Base-by-base conservation (phyloP, 192 early-diverging fungal genomes). In the Podila epigama region DNA sequence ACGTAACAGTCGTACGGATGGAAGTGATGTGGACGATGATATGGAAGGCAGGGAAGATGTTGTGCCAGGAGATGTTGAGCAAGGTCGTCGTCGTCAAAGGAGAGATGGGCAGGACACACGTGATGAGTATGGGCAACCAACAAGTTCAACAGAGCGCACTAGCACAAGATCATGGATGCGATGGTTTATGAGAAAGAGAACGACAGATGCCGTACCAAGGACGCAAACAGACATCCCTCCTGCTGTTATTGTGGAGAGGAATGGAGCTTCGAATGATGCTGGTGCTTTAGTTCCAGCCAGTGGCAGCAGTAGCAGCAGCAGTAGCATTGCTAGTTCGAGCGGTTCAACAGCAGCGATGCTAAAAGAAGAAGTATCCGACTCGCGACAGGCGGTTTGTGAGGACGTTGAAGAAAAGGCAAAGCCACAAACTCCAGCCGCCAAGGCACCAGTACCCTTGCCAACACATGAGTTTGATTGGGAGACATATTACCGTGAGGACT, bases 401-500 rank as follows among this genome's bases (percentile, higher is more conserved):
- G 25, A 37, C 10, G 5, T 16, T 6, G 18, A 6, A 25, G 33
- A 51, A 28, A 42, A 29, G n/a, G 42, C n/a, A 25, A 27, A 36
- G 36, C 60, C 15, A 28, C 36, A 40, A 29, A 27, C 13, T n/a
- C 29, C 1, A 20, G 1, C 13, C 10, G 22, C 16, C 20, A 1
- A 37, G 29, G 9, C 1, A 36, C 18, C 18, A 39, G 25, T 9
- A 22, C 10, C 10, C 3, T 11, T 12, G 41, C 27, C 31, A 0
- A 61, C 41, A 51, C 37, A 57, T 37, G 37, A 42, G 20, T 16
- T 58, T 15, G 56, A 64, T n/a, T 11, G 22, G 31, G 60, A 77
- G 27, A 63, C 39, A 7, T 59, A 57, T 27, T 32, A 64, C 3
- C 53, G 73, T 0, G 73, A 77, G 42, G 61, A 77, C 16, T 77